These are phyloP conservation scores for Sclerotinia glacialis DNA, from an alignment of 2,329 filamentous ascomycete species.

Conservation along the genomic window DNA sequence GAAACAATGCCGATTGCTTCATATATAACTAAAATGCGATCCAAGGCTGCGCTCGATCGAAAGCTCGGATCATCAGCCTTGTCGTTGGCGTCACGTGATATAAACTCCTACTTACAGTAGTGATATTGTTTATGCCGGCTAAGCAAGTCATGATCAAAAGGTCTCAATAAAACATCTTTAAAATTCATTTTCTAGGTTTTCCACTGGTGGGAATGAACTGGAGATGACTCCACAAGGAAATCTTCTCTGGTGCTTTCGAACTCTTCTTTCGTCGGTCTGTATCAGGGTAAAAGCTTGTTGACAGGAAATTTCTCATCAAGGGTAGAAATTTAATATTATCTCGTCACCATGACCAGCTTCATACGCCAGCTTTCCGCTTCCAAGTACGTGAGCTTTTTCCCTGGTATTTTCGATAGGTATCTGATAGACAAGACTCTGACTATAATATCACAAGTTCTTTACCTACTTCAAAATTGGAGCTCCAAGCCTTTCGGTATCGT, in stretches of 20 bases:
- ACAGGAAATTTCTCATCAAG: not conserved
- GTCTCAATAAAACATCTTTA: not conserved
- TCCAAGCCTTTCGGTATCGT: not conserved
- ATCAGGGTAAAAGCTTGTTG: not conserved
- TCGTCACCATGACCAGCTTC: not conserved
- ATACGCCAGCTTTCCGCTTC: not conserved
- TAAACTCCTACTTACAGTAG: not conserved
- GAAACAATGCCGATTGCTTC: not conserved
- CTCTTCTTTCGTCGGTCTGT: not conserved
- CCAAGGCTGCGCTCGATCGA: not conserved
- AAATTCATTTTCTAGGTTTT: not conserved
- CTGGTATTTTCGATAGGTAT: not conserved
- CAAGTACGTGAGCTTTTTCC: not conserved
- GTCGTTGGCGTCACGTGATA: not conserved
- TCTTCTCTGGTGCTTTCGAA: not conserved
- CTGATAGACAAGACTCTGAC: not conserved
- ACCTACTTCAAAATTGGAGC: not conserved
- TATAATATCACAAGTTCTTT: not conserved
- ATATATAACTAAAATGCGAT: not conserved
- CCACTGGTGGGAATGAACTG: not conserved
- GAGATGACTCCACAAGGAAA: not conserved
- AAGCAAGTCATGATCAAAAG: not conserved
- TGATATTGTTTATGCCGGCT: not conserved
- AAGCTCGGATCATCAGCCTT: conserved; percentile 13
- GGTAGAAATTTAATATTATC: no score